These are phyloP conservation scores for Diplodia seriata DNA, from an alignment of 2,329 filamentous ascomycete genomes.

Conservation along the genomic window DNA sequence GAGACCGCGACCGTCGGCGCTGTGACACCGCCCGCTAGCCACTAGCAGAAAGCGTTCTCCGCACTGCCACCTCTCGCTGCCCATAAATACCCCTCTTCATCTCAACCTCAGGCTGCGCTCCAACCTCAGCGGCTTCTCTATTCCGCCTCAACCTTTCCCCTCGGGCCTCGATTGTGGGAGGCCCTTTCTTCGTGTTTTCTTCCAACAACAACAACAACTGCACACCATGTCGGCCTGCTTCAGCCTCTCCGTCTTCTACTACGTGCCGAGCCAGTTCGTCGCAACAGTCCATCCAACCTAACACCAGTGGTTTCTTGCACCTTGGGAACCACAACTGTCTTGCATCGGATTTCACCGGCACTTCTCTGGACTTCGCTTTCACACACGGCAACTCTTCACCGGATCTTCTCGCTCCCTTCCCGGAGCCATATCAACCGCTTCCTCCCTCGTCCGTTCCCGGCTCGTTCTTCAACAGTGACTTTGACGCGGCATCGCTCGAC, in stretches of 20 bases:
- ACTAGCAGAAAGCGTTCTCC: slow-evolving; percentile 15
- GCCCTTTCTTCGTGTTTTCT: slow-evolving; percentile 23
- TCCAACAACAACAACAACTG: background rate
- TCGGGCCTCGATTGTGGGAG: slow-evolving; percentile 19
- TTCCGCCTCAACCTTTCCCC: background rate
- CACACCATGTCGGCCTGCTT: background rate
- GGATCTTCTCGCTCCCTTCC: slow-evolving; percentile 20
- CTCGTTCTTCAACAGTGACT: background rate
- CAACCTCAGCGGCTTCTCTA: background rate
- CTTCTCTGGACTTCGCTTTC: slow-evolving; percentile 16
- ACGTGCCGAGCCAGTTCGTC: background rate
- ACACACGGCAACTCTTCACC: slow-evolving; percentile 9
- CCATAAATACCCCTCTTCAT: background rate
- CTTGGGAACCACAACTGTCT: slow-evolving; percentile 6
- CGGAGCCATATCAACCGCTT: slow-evolving; percentile 1
- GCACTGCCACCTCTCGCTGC: background rate
- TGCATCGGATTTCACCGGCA: slow-evolving; percentile 17
- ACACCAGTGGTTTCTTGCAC: background rate
- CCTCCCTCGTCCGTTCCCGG: background rate
- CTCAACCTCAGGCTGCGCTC: background rate
- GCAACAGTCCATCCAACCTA: slow-evolving; percentile 12
- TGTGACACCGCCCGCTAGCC: background rate
- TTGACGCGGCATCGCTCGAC: background rate
- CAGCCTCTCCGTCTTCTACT: background rate
- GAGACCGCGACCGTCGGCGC: background rate